Conservation (phyloP, 768 basidiomycete genomes). For the Trametes maxima region DNA sequence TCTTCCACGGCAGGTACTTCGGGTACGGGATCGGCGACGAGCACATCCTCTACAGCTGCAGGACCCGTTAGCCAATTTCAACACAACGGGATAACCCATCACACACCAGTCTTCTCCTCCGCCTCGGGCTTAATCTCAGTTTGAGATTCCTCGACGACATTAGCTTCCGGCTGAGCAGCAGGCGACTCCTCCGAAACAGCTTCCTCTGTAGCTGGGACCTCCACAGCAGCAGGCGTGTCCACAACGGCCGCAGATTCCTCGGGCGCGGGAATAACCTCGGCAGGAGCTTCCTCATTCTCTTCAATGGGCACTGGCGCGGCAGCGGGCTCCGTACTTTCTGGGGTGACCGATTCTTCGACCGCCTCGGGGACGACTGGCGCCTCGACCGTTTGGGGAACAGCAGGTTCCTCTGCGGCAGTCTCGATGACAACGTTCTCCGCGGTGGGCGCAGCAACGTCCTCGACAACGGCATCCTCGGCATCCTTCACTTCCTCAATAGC, state of each 20-base stretch:
- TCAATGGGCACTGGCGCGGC: not conserved
- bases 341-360: not conserved
- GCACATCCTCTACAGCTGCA: not conserved
- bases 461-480: not conserved
- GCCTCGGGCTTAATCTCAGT: no score
- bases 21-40: not conserved
- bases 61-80: not conserved
- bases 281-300: not conserved
- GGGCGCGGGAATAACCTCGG: not conserved
- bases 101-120: not conserved
- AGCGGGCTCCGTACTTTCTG: not conserved
- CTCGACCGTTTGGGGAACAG: not conserved
- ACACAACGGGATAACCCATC: not conserved
- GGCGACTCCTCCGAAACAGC: no score
- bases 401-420: not conserved
- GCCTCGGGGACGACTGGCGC: not conserved
- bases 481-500: constrained; percentile 8
- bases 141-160: no score
- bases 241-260: not conserved
- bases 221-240: no score
- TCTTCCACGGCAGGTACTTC: not conserved
- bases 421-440: constrained; percentile 4
- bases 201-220: no score
- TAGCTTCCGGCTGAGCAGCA: no score
- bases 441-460: not conserved